Percentiles rank a stretch among this genome's conserved stretches.
Conservation (phyloP, 805 yeast species). For the Maudiozyma pseudohumilis region DNA sequence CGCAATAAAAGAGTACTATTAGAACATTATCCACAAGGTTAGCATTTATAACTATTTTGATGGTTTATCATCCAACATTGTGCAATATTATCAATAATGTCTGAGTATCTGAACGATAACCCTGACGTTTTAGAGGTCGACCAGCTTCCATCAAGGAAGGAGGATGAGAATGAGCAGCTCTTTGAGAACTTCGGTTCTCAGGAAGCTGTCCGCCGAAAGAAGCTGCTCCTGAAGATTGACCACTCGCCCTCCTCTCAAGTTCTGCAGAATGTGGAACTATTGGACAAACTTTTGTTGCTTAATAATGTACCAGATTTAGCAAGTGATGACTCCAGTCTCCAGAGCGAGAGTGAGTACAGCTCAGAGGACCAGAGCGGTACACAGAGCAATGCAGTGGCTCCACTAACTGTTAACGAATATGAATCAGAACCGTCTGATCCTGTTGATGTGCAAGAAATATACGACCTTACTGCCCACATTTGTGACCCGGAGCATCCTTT, state of each 20-base stretch:
- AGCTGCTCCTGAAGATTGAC: slow-evolving; percentile 20
- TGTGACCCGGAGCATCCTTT: slow-evolving; percentile 98
- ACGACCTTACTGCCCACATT: slow-evolving; percentile 72
- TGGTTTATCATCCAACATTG: no score
- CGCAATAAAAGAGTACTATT: no score
- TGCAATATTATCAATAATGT: slow-evolving; percentile 45
- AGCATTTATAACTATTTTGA: no score
- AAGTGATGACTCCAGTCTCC: slow-evolving; percentile 11
- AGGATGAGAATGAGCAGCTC: slow-evolving; percentile 17
- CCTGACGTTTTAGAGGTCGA: slow-evolving; percentile 74
- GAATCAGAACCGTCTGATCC: slow-evolving; percentile 38
- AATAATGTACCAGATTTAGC: slow-evolving; percentile 20
- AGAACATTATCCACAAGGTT: no score
- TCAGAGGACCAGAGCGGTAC: slow-evolving; percentile 12
- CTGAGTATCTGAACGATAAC: slow-evolving; percentile 83
- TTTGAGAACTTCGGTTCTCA: slow-evolving; percentile 11
- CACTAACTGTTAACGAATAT: no score
- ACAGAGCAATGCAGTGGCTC: background rate
- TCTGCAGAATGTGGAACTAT: slow-evolving; percentile 20
- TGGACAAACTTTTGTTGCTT: slow-evolving; percentile 20
- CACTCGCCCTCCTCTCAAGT: slow-evolving; percentile 18
- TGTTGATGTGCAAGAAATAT: slow-evolving; percentile 83
- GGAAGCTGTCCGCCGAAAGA: slow-evolving; percentile 16
- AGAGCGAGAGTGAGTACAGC: slow-evolving; percentile 6
- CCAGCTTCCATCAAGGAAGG: slow-evolving; percentile 61